Evolutionary conservation across 257 asterid genomes (phyloP).

Genomic region (Ehretia macrophylla): DNA sequence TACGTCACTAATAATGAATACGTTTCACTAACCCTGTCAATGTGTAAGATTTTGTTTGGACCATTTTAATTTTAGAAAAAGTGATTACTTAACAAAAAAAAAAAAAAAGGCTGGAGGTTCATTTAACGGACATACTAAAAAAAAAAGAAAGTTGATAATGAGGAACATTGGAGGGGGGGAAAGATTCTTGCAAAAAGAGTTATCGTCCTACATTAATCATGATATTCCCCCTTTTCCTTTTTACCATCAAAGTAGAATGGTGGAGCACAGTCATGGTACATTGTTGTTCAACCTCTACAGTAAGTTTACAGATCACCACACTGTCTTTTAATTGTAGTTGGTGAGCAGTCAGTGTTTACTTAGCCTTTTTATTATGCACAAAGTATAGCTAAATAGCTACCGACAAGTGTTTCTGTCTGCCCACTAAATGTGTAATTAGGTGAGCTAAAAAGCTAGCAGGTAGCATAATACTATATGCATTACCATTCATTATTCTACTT

Average conservation of each 20-base stretch:
- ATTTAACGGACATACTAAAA: too few species aligned
- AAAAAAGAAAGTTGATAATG: background rate
- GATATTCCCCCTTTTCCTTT: constrained; percentile 23
- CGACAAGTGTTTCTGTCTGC: constrained; percentile 79
- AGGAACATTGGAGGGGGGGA: constrained; percentile 31
- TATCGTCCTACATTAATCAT: constrained; percentile 44
- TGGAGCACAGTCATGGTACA: constrained; percentile 18
- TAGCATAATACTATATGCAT: constrained; percentile 31
- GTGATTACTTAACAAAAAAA: too few species aligned
- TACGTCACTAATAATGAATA: too few species aligned
- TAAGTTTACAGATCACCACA: constrained; percentile 5
- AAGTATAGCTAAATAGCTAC: constrained; percentile 39
- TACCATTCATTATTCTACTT: constrained; percentile 22
- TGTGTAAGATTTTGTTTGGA: too few species aligned
- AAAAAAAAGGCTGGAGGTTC: too few species aligned
- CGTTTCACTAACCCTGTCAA: too few species aligned
- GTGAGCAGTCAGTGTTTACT: constrained; percentile 61
- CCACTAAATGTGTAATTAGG: constrained; percentile 58
- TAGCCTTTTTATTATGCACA: constrained; percentile 21
- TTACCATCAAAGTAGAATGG: constrained; percentile 14
- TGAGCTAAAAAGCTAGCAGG: constrained; percentile 34
- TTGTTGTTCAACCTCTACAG: constrained; percentile 18
- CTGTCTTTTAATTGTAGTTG: constrained; percentile 32
- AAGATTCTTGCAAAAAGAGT: constrained; percentile 37
- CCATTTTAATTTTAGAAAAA: too few species aligned